Evolutionary conservation across 768 basidiomycete genomes (phyloP).

Genomic region (Tricholoma terreum): DNA sequence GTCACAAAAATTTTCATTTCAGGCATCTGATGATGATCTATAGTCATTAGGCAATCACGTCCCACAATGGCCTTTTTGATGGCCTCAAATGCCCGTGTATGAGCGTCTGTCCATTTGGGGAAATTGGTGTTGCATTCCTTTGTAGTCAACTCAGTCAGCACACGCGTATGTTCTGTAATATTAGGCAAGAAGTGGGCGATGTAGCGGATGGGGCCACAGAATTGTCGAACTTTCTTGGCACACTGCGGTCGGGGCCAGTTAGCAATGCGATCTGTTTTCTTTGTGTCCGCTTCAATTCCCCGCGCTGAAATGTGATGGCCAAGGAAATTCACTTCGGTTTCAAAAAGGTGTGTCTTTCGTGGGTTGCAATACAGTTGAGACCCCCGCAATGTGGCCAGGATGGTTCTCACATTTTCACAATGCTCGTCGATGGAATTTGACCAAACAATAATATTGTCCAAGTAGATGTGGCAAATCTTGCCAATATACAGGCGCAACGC

Average conservation of each 20-base stretch:
- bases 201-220: conserved; percentile 30
- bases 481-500: not conserved
- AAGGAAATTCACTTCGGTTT: not conserved
- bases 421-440: not conserved
- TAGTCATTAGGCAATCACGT: conserved; percentile 20
- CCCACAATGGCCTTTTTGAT: conserved; percentile 25
- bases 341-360: not conserved
- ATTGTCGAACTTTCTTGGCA: conserved; percentile 7
- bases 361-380: not conserved
- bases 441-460: not conserved
- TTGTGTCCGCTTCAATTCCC: not conserved
- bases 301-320: not conserved
- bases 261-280: not conserved
- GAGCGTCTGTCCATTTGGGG: conserved; percentile 20
- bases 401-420: not conserved
- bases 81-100: conserved; percentile 21
- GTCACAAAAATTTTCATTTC: conserved; percentile 28
- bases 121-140: conserved; percentile 10
- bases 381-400: not conserved
- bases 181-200: conserved; percentile 25
- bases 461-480: conserved; percentile 1
- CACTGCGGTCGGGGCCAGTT: not conserved
- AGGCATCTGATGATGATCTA: conserved; percentile 19
- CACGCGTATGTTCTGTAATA: conserved; percentile 26
- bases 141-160: not conserved